phyloP scores from a whole-genome alignment of 169 alveolate genomes.

The Plasmodium cynomolgi region DNA sequence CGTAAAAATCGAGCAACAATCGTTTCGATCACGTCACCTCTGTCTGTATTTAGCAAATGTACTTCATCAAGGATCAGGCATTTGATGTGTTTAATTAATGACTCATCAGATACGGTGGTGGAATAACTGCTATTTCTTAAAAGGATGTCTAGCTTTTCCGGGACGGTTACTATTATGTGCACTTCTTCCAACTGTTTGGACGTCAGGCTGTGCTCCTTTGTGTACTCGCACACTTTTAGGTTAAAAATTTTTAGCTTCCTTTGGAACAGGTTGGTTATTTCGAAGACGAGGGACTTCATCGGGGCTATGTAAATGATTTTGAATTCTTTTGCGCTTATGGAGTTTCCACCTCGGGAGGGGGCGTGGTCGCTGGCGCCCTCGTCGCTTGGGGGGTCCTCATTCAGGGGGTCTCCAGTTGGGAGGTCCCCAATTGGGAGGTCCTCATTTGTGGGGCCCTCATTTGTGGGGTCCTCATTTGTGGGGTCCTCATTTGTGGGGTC shows the following conservation, averaged over 20 bases:
- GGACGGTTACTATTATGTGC: conserved; percentile 98
- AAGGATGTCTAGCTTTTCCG: conserved; percentile 99
- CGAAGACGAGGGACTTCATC: conserved; percentile 99
- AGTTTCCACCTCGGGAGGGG: background rate
- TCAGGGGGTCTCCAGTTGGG: background rate
- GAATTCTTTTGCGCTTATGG: conserved; percentile 87
- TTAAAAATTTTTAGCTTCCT: conserved; percentile 44
- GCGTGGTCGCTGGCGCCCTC: background rate
- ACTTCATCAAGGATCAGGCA: conserved; percentile 99
- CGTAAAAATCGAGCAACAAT: conserved; percentile 98
- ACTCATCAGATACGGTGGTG: conserved; percentile 85
- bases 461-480: background rate
- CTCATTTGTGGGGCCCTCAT: background rate
- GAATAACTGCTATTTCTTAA: conserved; percentile 97
- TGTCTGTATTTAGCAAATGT: conserved; percentile 98
- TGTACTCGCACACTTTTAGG: conserved; percentile 53
- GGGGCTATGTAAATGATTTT: conserved; percentile 99
- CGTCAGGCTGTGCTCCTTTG: conserved; percentile 85
- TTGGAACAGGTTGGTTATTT: conserved; percentile 78
- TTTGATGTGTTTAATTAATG: conserved; percentile 92
- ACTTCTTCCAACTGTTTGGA: conserved; percentile 96
- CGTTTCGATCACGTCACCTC: conserved; percentile 99
- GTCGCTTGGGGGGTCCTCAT: background rate
- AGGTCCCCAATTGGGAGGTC: background rate
- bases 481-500: background rate